Evolutionary conservation across 352 stramenopile species (phyloP).

Genomic region (Pythium scleroteichum): DNA sequence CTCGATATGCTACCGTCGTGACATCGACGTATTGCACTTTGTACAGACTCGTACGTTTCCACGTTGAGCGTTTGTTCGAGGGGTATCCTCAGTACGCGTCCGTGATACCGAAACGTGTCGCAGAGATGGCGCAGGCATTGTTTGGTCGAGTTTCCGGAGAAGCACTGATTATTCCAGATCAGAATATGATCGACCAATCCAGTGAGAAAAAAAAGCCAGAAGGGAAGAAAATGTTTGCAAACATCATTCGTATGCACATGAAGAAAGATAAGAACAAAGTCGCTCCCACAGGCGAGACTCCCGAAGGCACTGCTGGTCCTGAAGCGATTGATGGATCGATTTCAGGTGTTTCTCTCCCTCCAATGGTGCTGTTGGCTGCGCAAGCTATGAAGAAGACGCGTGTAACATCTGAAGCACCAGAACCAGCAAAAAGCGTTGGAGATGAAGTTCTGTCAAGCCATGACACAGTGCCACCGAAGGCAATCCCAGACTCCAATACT

Average conservation of each 20-base stretch:
- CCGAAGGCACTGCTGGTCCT: not conserved
- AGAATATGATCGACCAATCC: constrained; percentile 4
- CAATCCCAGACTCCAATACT: not conserved
- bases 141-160: constrained; percentile 35
- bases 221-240: constrained; percentile 47
- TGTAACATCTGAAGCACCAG: not conserved
- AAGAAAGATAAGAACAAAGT: constrained; percentile 40
- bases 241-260: constrained; percentile 52
- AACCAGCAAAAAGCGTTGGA: not conserved
- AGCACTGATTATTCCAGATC: constrained; percentile 24
- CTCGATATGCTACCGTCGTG: constrained; percentile 53
- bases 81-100: constrained; percentile 50
- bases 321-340: not conserved
- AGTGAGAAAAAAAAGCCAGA: constrained; percentile 20
- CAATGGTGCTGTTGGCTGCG: not conserved
- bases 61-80: constrained; percentile 56
- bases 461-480: not conserved
- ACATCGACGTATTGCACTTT: constrained; percentile 64
- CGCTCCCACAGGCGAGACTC: constrained; percentile 20
- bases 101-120: constrained; percentile 40
- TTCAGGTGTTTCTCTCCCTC: not conserved
- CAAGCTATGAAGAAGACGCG: not conserved
- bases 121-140: constrained; percentile 44
- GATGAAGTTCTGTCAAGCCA: not conserved
- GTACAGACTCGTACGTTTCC: constrained; percentile 58